Base-by-base conservation (phyloP, 1,284 basidiomycete genomes). In the Fomitiporia mediterranea region DNA sequence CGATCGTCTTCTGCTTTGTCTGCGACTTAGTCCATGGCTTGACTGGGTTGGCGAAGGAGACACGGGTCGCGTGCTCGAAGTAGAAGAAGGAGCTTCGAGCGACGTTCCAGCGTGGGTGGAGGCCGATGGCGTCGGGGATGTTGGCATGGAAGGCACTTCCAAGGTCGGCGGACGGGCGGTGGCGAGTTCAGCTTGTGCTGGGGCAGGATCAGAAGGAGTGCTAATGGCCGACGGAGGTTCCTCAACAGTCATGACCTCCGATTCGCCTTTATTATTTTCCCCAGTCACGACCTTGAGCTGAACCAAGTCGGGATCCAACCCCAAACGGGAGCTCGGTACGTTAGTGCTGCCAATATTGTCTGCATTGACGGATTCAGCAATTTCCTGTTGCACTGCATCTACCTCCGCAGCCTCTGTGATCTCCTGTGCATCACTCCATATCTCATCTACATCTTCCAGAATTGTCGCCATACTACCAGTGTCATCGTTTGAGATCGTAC, bases 361-460 rank as follows among this genome's bases (percentile, higher is more conserved):
- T 38, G 43, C 56, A 39, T 17, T 37, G 28, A 27, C 49, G 32
- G 40, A 21, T 30, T 42, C 57, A 23, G 50, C 57, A 32, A 42
- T 48, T 11, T 49, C 51, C 25, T 32, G 51, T 7, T 40, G 44
- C 3, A 35, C 30, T 30, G 39, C 25, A 15, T n/a, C 40, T 15
- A 37, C 27, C 15, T 54, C 52, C 30, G 54, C 57, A 37, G 21
- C 35, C 11, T 54, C 57, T 19, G 38, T 39, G 9, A 32, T 37
- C 23, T 58, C 57, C 39, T 51, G 51, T 25, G 57, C 57, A 34
- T 58, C 57, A 25, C 57, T 54, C 57, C 57, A 58, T 1, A 58
- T 25, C 35, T 58, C 57, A 9, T 58, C 57, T 21, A 27, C 39
- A 4, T 44, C 55, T 17, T 56, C 55, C 8, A 30, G 51, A 1